A percentile compares a stretch with the other conserved stretches of the same genome.
phyloP scores from a whole-genome alignment of 1,284 basidiomycete genomes.

The Moniliella sp. region DNA sequence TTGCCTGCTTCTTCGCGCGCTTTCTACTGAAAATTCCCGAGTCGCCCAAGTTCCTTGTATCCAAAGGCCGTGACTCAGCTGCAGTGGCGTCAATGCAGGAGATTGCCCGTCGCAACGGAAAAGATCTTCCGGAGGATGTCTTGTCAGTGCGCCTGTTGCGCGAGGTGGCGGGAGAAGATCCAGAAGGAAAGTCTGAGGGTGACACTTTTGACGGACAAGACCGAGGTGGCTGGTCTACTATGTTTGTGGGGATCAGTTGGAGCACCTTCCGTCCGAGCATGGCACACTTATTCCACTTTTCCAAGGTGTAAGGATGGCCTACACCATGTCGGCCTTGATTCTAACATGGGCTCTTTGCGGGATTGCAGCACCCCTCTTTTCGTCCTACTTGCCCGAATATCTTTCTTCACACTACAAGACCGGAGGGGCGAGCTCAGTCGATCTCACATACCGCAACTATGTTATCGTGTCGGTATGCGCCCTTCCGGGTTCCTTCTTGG shows the following conservation, averaged over 20 bases:
- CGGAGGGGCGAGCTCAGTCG: not conserved
- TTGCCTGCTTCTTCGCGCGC: slow-evolving; percentile 21
- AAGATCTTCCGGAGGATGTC: slow-evolving; percentile 17
- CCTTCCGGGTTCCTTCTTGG: slow-evolving; percentile 27
- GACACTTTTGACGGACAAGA: slow-evolving; percentile 7
- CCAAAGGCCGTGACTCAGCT: slow-evolving; percentile 30
- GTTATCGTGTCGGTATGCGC: slow-evolving; percentile 30
- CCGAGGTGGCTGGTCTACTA: slow-evolving; percentile 3
- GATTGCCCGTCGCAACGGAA: slow-evolving; percentile 23
- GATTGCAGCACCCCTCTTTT: not conserved
- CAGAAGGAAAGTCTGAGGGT: slow-evolving; percentile 18
- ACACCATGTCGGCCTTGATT: slow-evolving; percentile 19
- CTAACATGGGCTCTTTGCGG: slow-evolving; percentile 12
- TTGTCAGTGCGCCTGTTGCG: slow-evolving; percentile 26
- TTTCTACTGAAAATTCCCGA: slow-evolving; percentile 28
- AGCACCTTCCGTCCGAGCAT: slow-evolving; percentile 9
- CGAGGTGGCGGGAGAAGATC: slow-evolving; percentile 26
- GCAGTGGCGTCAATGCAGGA: slow-evolving; percentile 22
- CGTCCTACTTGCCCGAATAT: not conserved
- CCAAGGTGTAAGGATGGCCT: slow-evolving; percentile 16
- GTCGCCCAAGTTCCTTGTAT: slow-evolving; percentile 30
- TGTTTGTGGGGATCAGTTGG: slow-evolving; percentile 1
- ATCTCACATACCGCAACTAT: slow-evolving; percentile 27
- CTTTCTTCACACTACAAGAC: not conserved
- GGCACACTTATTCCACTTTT: slow-evolving; percentile 24